Evolutionary conservation across 2,329 filamentous ascomycete genomes (phyloP), one percentile per base, ranked within the genome.

Genomic region (Cryphonectria radicalis): DNA sequence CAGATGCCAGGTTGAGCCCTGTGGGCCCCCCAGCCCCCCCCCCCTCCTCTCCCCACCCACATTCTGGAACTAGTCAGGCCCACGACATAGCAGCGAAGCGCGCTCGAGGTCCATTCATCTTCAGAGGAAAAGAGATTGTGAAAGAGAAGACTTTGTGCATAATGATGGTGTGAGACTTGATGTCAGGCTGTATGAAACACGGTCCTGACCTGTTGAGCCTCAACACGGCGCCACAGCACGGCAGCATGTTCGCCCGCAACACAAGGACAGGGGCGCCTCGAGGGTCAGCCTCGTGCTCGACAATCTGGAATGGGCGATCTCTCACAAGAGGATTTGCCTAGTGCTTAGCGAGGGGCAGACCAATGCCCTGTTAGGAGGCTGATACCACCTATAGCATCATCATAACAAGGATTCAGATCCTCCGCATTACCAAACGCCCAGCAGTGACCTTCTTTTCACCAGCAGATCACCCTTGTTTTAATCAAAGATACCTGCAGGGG

Each of bases 381-480:
- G 55, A 32, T 59, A 32, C 55, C 28, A 59, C 55, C 13, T 35
- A 59, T 32, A 59, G 11, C 55, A 59, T 59, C 55, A 59, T 59
- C 55, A 19, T 13, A 14, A 6, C 55, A 59, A 25, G 55, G 55
- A 59, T 59, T 5, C 55, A 32, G 25, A 59, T 59, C 55, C 55
- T 59, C 14, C 28, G 14, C 55, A 19, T 19, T 8, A 32, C 55
- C 25, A 59, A 13, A 53, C 46, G 0, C 37, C 22, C 19, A 17
- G 14, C 42, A 43, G 42, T 28, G 50, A 19, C 13, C 35, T 3
- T 35, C 25, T 32, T 6, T 57, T 32, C 6, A 17, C 25, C 13
- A 59, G 28, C 55, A 59, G 25, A 59, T 59, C 55, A 59, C 55
- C 25, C 55, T 17, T 59, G 28, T 32, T 59, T 59, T 59, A 59